Evolutionary conservation across 73 alveolate genomes (phyloP).

Genomic region (Paramecium sexaurelia): DNA sequence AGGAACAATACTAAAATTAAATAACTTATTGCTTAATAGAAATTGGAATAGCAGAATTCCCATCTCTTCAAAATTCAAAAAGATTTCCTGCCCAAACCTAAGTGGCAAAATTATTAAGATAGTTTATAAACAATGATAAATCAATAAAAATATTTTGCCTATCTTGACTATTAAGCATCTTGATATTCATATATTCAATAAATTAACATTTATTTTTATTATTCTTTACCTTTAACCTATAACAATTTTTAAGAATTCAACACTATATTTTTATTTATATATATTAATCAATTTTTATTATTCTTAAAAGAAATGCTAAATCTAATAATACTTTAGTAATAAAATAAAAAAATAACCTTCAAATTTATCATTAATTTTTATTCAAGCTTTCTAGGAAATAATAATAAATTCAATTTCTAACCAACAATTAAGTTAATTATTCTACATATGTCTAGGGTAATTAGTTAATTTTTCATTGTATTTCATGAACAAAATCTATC

Average conservation of each 20-base stretch:
- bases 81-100: background rate
- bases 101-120: conserved; percentile 21
- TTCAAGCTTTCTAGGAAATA: background rate
- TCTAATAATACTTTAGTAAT: background rate
- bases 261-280: background rate
- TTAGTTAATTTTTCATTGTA: background rate
- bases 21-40: conserved; percentile 17
- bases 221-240: background rate
- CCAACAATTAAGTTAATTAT: too few relatives aligned
- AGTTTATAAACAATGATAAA: conserved; percentile 6
- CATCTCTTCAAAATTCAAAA: conserved; percentile 8
- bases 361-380: background rate
- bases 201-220: background rate
- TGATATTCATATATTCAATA: conserved; percentile 13
- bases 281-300: background rate
- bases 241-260: background rate
- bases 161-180: conserved; percentile 23
- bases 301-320: background rate
- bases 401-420: too few relatives aligned
- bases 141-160: conserved; percentile 23
- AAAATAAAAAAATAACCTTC: background rate
- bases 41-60: background rate
- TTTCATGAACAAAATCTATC: too few relatives aligned
- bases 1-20: conserved; percentile 7
- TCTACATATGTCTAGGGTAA: too few relatives aligned